Evolutionary conservation across 352 stramenopile genomes (phyloP).

Genomic region (Ophiocytium majus): DNA sequence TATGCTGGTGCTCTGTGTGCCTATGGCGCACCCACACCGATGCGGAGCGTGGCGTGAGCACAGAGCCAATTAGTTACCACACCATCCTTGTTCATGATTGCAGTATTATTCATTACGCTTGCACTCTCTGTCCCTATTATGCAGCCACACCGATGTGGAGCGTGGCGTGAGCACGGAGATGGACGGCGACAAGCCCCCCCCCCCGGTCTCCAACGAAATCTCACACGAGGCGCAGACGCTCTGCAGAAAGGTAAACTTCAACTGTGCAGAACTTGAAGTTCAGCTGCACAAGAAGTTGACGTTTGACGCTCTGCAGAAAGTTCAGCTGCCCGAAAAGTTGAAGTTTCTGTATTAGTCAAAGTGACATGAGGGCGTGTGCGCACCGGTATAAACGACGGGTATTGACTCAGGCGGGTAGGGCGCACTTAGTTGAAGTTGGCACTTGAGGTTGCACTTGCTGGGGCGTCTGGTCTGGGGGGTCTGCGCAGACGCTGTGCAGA

Average conservation of each 20-base stretch:
- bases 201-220: neutral
- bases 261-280: neutral
- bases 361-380: too few relatives aligned
- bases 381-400: too few relatives aligned
- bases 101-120: too few relatives aligned
- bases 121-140: too few relatives aligned
- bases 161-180: neutral
- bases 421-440: neutral
- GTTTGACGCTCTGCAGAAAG: neutral
- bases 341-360: neutral
- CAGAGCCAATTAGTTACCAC: too few relatives aligned
- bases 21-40: too few relatives aligned
- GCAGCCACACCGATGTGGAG: conserved; percentile 2
- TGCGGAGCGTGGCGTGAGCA: too few relatives aligned
- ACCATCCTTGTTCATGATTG: too few relatives aligned
- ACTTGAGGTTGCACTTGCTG: neutral
- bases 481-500: too few relatives aligned
- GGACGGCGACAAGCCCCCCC: neutral
- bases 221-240: neutral
- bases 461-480: too few relatives aligned
- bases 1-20: too few relatives aligned
- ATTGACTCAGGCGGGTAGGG: neutral
- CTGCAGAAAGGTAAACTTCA: neutral
- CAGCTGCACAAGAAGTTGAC: neutral
- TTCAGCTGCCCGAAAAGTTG: neutral